Evolutionary conservation across 2,329 filamentous ascomycete species (phyloP).

Genomic region (Westerdykella sp.): DNA sequence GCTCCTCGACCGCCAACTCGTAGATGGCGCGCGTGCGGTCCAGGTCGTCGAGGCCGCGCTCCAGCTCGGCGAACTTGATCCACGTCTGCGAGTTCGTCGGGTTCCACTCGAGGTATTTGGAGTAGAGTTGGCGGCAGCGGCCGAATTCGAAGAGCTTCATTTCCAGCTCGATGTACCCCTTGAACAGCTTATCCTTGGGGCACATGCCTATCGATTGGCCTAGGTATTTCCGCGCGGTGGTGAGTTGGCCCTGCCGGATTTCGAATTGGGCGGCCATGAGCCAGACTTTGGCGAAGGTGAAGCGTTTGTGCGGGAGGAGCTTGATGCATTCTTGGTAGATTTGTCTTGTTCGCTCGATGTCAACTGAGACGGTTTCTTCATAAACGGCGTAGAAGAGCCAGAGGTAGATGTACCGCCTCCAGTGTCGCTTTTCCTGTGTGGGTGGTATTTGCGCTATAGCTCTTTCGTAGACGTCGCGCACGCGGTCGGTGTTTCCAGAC

Average conservation of each 20-base stretch:
- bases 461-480: slow-evolving; percentile 89
- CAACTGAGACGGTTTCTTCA: slow-evolving; percentile 82
- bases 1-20: slow-evolving; percentile 78
- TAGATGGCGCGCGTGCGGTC: slow-evolving; percentile 86
- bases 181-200: slow-evolving; percentile 92
- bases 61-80: slow-evolving; percentile 93
- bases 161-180: slow-evolving; percentile 88
- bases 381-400: slow-evolving; percentile 97
- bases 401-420: slow-evolving; percentile 93
- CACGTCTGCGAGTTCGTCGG: slow-evolving; percentile 84
- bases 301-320: slow-evolving; percentile 89
- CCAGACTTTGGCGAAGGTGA: slow-evolving; percentile 97
- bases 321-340: slow-evolving; percentile 86
- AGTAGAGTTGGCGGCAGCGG: slow-evolving; percentile 82
- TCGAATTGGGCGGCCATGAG: slow-evolving; percentile 90
- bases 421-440: slow-evolving; percentile 93
- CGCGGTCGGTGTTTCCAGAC: slow-evolving; percentile 71
- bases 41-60: slow-evolving; percentile 82
- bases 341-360: slow-evolving; percentile 71
- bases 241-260: slow-evolving; percentile 75
- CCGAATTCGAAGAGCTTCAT: slow-evolving; percentile 90
- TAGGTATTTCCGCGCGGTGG: slow-evolving; percentile 76
- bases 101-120: slow-evolving; percentile 92
- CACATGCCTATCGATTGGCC: slow-evolving; percentile 89
- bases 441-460: slow-evolving; percentile 94